Percentiles rank a stretch among this genome's conserved stretches.
These are phyloP conservation scores for Rhododendron mucronatum DNA, from an alignment of 148 eudicot genomes.

Conservation along the genomic window DNA sequence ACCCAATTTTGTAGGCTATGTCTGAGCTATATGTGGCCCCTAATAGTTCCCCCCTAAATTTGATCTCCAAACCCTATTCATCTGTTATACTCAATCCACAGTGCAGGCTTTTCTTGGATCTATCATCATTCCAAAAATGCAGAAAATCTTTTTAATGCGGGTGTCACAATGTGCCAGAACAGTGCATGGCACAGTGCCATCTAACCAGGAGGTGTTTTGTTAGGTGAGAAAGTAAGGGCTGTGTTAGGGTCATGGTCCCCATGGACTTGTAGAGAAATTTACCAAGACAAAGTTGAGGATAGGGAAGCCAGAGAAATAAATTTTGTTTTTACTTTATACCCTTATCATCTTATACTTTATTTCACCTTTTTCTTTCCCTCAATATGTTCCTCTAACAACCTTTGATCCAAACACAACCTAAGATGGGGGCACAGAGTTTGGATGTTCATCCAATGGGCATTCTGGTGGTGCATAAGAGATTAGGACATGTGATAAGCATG, in stretches of 20 bases:
- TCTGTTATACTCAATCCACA: not conserved
- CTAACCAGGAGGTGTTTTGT: not conserved
- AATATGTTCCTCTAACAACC: not conserved
- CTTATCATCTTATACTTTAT: not conserved
- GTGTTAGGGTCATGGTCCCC: not conserved
- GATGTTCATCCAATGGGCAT: not conserved
- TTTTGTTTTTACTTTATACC: not conserved
- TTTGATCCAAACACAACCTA: not conserved
- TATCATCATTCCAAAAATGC: not conserved
- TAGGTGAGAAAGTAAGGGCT: not conserved
- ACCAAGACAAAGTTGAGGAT: not conserved
- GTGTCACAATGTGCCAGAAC: not conserved
- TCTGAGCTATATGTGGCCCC: not conserved
- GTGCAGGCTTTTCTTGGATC: not conserved
- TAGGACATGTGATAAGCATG: not conserved
- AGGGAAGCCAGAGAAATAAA: not conserved
- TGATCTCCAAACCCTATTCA: not conserved
- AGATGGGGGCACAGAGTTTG: not conserved
- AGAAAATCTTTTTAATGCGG: not conserved
- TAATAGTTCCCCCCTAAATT: not conserved
- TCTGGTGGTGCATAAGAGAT: not conserved
- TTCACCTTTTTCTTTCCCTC: not conserved
- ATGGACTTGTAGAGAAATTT: not conserved
- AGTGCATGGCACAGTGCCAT: not conserved
- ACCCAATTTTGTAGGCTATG: conserved; percentile 8